Base-by-base conservation (phyloP, 352 stramenopile species). In the Globisporangium viniferum region DNA sequence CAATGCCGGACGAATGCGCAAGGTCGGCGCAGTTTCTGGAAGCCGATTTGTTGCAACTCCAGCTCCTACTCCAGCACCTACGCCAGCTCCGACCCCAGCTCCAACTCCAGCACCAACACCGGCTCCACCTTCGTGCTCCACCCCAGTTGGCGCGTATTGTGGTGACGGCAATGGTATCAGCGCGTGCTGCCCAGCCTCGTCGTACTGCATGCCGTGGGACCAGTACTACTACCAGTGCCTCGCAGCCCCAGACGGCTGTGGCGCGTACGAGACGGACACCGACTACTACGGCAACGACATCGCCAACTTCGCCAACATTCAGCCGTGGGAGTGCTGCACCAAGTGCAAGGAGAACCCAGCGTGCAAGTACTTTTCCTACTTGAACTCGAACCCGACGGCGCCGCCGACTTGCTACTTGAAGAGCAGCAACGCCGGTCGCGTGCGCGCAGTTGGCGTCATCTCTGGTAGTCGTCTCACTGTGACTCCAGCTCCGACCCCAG, bases 191-290 rank as follows among this genome's bases (percentile, higher is more conserved):
- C 61, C 69, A 20, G 71, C 63, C 5, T 53, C 61, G 14, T n/a
- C 59, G 20, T 85, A 83, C 67, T 86, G 78, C 49, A 73, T 83
- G 69, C 78, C 78, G 27, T 84, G 80, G 76, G 74, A 86, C 62
- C 64, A 62, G 0, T 58, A 77, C 31, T 89, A 82, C 66, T 89
- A 88, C 71, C 80, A 65, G 7, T 53, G 35, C 35, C 35, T 39
- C 8, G 7, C 35, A 9, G 5, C 35, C 35, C 35, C 35, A 8
- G 35, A 39, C 35, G 35, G 35, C 35, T 39, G 35, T 39, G 35
- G 35, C 7, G 35, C 35, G 18, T 70, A 80, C 5, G 77, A 85
- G 67, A 80, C 73, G 27, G 73, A 87, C 70, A 48, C 80, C 33
- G 79, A 87, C 67, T 87, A 77, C 69, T 75, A 80, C 44, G 78